phyloP scores from a whole-genome alignment of 352 stramenopile species.

The Phytophthora cactorum region DNA sequence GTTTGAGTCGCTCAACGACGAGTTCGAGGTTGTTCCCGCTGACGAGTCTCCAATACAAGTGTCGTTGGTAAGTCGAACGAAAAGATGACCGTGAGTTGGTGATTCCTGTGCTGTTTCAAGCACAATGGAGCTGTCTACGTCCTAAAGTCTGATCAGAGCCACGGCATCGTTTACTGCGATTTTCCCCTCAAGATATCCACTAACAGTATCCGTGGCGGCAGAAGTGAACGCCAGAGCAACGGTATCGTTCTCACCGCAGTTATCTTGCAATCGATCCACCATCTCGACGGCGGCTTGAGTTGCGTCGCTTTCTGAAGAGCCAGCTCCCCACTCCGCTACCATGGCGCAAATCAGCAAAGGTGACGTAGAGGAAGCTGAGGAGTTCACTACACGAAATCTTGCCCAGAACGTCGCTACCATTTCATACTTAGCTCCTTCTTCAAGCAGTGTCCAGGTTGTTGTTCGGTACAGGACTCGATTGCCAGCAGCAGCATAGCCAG shows the following conservation, averaged over 20 bases:
- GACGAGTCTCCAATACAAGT: conserved; percentile 27
- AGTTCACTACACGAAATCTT: conserved; percentile 23
- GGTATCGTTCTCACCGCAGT: conserved; percentile 24
- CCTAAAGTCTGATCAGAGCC: conserved; percentile 14
- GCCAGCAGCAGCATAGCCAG: conserved; percentile 3
- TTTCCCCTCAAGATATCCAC: conserved; percentile 21
- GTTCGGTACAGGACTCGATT: conserved; percentile 11
- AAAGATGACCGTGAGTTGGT: conserved; percentile 18
- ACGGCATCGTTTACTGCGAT: conserved; percentile 1
- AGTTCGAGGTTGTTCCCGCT: not conserved
- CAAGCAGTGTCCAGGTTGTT: conserved; percentile 3
- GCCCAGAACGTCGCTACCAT: conserved; percentile 29
- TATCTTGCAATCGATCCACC: conserved; percentile 12
- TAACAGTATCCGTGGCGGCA: conserved; percentile 7
- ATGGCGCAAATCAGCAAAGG: conserved; percentile 20
- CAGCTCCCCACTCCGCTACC: conserved; percentile 23
- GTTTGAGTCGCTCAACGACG: conserved; percentile 1
- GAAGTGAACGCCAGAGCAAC: conserved; percentile 32
- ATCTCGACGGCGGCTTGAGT: conserved; percentile 5
- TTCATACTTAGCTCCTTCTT: conserved; percentile 13
- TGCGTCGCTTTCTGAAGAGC: not conserved
- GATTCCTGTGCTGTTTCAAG: conserved; percentile 5
- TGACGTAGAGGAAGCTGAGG: not conserved
- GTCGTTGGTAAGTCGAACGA: conserved; percentile 23
- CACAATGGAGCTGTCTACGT: not conserved